A percentile compares a stretch with the other conserved stretches of the same genome.
Evolutionary conservation across 108 stramenopile genomes (phyloP).

Genomic region (Skeletonema potamos): DNA sequence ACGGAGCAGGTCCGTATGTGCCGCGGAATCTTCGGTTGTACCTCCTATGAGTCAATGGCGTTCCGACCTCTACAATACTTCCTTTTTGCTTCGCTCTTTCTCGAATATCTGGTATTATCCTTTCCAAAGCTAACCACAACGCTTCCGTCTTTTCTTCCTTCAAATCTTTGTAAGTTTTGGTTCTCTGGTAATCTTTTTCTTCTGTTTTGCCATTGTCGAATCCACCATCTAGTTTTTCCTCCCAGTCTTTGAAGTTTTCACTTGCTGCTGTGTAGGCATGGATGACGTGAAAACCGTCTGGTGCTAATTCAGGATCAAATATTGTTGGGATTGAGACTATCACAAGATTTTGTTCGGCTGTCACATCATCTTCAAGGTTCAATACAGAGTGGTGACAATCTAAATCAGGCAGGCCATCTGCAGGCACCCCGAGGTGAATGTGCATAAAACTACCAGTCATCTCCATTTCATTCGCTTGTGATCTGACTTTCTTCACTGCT

Average conservation of each 20-base stretch:
- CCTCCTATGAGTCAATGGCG: slow-evolving; percentile 85
- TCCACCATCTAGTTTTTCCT: slow-evolving; percentile 45
- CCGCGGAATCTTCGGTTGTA: slow-evolving; percentile 80
- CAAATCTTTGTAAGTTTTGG: slow-evolving; percentile 57
- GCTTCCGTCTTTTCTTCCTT: slow-evolving; percentile 80
- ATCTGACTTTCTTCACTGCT: slow-evolving; percentile 47
- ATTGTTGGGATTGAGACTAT: slow-evolving; percentile 86
- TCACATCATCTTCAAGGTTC: slow-evolving; percentile 62
- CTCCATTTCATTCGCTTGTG: slow-evolving; percentile 62
- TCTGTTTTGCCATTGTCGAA: slow-evolving; percentile 59
- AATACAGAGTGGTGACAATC: slow-evolving; percentile 89
- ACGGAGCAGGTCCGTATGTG: slow-evolving; percentile 82
- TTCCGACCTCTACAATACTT: slow-evolving; percentile 64
- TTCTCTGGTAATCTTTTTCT: slow-evolving; percentile 54
- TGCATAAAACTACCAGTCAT: slow-evolving; percentile 90
- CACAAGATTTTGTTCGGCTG: slow-evolving; percentile 80
- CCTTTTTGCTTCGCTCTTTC: slow-evolving; percentile 63
- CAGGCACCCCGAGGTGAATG: slow-evolving; percentile 85
- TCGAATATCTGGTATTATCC: slow-evolving; percentile 86
- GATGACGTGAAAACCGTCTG: slow-evolving; percentile 85
- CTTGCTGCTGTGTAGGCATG: slow-evolving; percentile 90
- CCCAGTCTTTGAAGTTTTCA: slow-evolving; percentile 80
- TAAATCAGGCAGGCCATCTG: slow-evolving; percentile 67
- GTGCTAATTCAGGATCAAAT: slow-evolving; percentile 84
- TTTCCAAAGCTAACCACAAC: slow-evolving; percentile 85